phyloP scores from a whole-genome alignment of 768 basidiomycete genomes.

The Zangia roseola region DNA sequence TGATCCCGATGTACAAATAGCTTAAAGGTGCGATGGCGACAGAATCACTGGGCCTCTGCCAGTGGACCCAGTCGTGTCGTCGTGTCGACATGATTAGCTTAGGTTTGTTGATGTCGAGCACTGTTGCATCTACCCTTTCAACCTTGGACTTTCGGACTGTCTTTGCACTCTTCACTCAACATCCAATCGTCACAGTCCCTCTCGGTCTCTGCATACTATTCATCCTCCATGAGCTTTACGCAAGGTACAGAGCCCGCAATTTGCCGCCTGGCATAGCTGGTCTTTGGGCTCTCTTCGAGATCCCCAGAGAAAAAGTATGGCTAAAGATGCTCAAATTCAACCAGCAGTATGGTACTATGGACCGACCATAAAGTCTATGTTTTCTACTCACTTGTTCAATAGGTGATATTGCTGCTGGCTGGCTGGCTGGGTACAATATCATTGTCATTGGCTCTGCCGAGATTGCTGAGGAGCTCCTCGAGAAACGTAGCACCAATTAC shows the following conservation, averaged over 20 bases:
- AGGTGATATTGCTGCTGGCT: slow-evolving; percentile 9
- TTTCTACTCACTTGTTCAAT: neutral
- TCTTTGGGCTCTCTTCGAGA: neutral
- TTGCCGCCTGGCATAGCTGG: slow-evolving; percentile 9
- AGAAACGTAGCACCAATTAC: slow-evolving; percentile 43
- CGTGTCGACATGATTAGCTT: too few relatives aligned
- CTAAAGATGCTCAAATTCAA: slow-evolving; percentile 1
- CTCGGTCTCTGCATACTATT: too few relatives aligned
- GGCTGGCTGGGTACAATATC: slow-evolving; percentile 29
- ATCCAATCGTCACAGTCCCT: too few relatives aligned
- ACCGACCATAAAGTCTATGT: neutral
- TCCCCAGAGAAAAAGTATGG: slow-evolving; percentile 5
- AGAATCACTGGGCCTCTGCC: too few relatives aligned
- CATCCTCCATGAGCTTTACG: neutral
- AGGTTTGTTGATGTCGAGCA: too few relatives aligned
- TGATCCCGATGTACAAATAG: too few relatives aligned
- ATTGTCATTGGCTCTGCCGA: slow-evolving; percentile 42
- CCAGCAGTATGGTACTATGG: slow-evolving; percentile 2
- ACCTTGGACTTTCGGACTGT: too few relatives aligned
- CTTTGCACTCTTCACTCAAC: too few relatives aligned
- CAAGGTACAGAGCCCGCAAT: neutral
- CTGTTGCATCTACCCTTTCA: too few relatives aligned
- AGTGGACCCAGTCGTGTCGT: too few relatives aligned
- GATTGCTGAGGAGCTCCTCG: slow-evolving; percentile 41
- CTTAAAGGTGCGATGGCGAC: too few relatives aligned